Percentiles rank a stretch among this genome's conserved stretches.
These are phyloP conservation scores for Penicillium occitanis DNA, from an alignment of 2,329 filamentous ascomycete species.

Conservation along the genomic window DNA sequence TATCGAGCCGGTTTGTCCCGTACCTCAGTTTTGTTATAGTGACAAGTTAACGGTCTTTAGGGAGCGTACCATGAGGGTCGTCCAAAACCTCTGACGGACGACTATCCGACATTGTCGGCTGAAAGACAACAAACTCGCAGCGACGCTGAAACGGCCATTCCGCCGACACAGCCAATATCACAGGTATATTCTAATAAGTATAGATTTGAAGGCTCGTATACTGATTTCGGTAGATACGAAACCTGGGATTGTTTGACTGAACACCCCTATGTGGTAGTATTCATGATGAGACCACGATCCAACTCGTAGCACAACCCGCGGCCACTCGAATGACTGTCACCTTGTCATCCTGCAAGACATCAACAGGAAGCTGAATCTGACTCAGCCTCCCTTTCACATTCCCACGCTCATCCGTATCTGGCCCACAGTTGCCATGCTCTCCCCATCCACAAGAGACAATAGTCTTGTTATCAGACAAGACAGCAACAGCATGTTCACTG, in stretches of 20 bases:
- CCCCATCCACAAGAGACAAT: slow-evolving; percentile 94
- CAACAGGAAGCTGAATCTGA: slow-evolving; percentile 60
- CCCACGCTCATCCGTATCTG: slow-evolving; percentile 58
- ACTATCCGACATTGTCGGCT: slow-evolving; percentile 13
- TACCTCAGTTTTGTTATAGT: neutral
- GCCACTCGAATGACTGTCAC: slow-evolving; percentile 62
- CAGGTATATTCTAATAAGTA: slow-evolving; percentile 37
- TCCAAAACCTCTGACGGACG: slow-evolving; percentile 16
- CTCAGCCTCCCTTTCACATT: slow-evolving; percentile 70
- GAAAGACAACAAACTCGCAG: slow-evolving; percentile 22
- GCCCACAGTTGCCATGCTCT: slow-evolving; percentile 94
- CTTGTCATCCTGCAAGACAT: slow-evolving; percentile 34
- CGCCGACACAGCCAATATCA: slow-evolving; percentile 52
- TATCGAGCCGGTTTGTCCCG: slow-evolving; percentile 47
- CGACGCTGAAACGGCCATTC: slow-evolving; percentile 41
- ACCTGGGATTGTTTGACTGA: slow-evolving; percentile 48
- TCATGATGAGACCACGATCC: slow-evolving; percentile 54
- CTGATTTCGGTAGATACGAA: slow-evolving; percentile 36
- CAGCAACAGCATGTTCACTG: slow-evolving; percentile 82
- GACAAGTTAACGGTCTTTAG: slow-evolving; percentile 12
- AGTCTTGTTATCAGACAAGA: slow-evolving; percentile 60
- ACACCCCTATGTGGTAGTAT: neutral
- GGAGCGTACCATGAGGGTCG: slow-evolving; percentile 22
- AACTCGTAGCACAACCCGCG: slow-evolving; percentile 89
- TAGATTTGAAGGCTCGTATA: neutral